Base-by-base conservation (phyloP, 2,329 filamentous ascomycete species). In the Paramyrothecium roridum region DNA sequence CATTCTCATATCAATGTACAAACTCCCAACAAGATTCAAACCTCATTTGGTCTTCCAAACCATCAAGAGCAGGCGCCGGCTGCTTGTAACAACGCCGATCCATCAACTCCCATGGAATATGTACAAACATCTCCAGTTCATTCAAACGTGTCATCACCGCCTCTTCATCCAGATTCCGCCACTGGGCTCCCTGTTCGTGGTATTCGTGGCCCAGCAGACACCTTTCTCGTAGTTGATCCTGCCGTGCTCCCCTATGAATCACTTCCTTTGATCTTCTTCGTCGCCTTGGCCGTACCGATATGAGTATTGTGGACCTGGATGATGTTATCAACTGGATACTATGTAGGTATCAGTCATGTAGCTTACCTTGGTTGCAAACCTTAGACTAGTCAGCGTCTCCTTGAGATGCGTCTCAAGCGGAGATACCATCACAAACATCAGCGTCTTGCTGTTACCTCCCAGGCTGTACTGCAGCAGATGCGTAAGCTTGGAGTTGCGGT, bases 341-440 rank as follows among this genome's bases (percentile, higher is more conserved):
- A 20, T 3, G 37, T 10, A 17, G 1, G 3, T 1, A 33, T 2
- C 23, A 34, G 4, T 2, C 13, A 47, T 10, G 22, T 50, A 54
- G 67, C 76, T 68, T 73, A 92, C 92, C 82, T 96, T 98, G 34
- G 91, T 96, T 17, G 95, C 95, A 73, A 99, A 99, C 67, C 95
- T 89, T 72, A 99, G 80, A 79, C 92, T 97, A 48, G 93, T 96
- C 69, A 97, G 79, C 3, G 93, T 97, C 79, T 99, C 95, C 66
- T 88, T 89, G 61, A 97, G 78, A 76, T 98, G 95, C 7, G 87
- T 89, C 76, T 96, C 90, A 56, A 98, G 78, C 34, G 95, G 95
- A 63, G 89, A 95, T 55, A 96, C 90, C 93, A 98, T 98, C 70
- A 98, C 91, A 71, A 99, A 96, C 95, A 99, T 99, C 65, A 99